phyloP scores from a whole-genome alignment of 192 early-diverging fungal species.

The Backusella westeae region DNA sequence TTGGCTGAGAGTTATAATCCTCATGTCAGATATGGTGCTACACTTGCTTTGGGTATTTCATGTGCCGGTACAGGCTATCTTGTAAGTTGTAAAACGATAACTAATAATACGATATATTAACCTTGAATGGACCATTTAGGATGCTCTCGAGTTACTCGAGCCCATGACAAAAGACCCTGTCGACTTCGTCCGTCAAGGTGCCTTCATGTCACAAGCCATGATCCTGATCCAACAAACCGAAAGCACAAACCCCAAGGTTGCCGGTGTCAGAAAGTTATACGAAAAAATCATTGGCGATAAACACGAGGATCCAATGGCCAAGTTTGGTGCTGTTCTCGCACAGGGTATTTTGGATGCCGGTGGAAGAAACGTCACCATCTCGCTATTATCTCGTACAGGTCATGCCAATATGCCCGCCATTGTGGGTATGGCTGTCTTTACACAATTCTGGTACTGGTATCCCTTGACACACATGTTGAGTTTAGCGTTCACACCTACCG shows the following conservation, averaged over 20 bases:
- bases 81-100: conserved; percentile 16
- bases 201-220: conserved; percentile 92
- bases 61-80: conserved; percentile 92
- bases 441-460: conserved; percentile 99
- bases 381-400: conserved; percentile 82
- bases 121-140: conserved; percentile 32
- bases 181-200: conserved; percentile 97
- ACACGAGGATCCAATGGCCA: conserved; percentile 89
- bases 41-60: conserved; percentile 94
- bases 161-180: conserved; percentile 97
- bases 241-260: conserved; percentile 72
- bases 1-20: conserved; percentile 98
- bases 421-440: conserved; percentile 98
- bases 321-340: conserved; percentile 93
- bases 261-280: conserved; percentile 83
- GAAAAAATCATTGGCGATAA: conserved; percentile 88
- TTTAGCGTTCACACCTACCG: conserved; percentile 94
- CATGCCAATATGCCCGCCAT: conserved; percentile 92
- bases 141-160: conserved; percentile 91
- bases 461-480: conserved; percentile 95
- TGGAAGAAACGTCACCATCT: conserved; percentile 97
- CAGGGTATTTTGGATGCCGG: conserved; percentile 99
- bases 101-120: background rate
- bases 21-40: conserved; percentile 96
- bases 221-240: conserved; percentile 97